Percentiles rank a stretch among this genome's conserved stretches.
phyloP scores from a whole-genome alignment of 2,329 filamentous ascomycete species.

The Penicillium sp. region DNA sequence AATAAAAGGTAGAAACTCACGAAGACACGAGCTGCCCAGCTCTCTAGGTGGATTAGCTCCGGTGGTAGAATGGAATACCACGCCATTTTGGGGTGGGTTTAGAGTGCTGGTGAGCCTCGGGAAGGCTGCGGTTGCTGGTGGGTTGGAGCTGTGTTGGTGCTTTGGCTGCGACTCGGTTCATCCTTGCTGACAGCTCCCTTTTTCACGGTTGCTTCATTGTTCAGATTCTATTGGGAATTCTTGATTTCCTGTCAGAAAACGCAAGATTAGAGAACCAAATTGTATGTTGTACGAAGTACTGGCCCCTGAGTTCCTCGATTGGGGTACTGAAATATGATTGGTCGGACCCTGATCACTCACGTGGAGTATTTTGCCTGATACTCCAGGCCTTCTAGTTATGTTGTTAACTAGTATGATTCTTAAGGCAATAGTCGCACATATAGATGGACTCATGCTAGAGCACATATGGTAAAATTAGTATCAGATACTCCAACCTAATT shows the following conservation, averaged over 20 bases:
- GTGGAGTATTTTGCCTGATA: background rate
- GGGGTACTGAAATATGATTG: background rate
- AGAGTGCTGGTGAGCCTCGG: conserved; percentile 1
- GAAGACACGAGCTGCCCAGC: conserved; percentile 62
- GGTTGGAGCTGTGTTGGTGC: conserved; percentile 5
- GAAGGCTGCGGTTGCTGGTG: conserved; percentile 7
- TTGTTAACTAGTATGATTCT: background rate
- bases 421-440: background rate
- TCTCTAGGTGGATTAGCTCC: conserved; percentile 57
- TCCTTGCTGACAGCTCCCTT: background rate
- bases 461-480: background rate
- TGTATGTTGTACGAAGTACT: background rate
- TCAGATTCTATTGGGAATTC: background rate
- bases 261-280: background rate
- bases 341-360: background rate
- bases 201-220: conserved; percentile 1
- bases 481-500: background rate
- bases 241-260: background rate
- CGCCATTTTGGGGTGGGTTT: conserved; percentile 51
- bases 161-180: background rate
- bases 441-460: background rate
- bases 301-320: background rate
- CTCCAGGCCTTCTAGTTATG: background rate
- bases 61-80: conserved; percentile 65
- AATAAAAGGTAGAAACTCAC: conserved; percentile 47